These are phyloP conservation scores for Solanum raphanifolium DNA, from an alignment of 257 asterid species.

Conservation along the genomic window DNA sequence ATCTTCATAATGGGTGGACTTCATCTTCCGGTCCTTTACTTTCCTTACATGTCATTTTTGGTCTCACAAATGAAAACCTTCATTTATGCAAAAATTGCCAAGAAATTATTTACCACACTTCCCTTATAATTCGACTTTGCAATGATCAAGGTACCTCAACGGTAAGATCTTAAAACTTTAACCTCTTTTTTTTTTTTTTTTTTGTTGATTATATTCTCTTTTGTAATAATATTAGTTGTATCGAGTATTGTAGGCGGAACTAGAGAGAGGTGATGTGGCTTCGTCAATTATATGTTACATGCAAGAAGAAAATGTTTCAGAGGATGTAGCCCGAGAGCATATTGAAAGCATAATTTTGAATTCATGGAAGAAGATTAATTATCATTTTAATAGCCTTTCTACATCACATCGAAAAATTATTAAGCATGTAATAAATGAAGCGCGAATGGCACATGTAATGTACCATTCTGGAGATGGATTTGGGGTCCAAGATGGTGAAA, in stretches of 20 bases:
- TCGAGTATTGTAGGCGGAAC: constrained; percentile 29
- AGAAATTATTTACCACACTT: constrained; percentile 22
- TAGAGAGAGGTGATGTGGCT: constrained; percentile 54
- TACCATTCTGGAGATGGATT: constrained; percentile 53
- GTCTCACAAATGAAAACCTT: constrained; percentile 11
- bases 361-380: constrained; percentile 37
- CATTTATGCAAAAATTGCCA: constrained; percentile 7
- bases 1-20: constrained; percentile 42
- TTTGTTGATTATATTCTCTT: neutral
- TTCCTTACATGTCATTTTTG: constrained; percentile 26
- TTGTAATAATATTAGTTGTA: neutral
- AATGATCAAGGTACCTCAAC: constrained; percentile 52
- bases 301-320: constrained; percentile 36
- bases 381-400: neutral
- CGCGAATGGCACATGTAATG: constrained; percentile 26
- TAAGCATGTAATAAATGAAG: constrained; percentile 25
- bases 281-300: constrained; percentile 52
- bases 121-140: constrained; percentile 45
- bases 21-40: constrained; percentile 39
- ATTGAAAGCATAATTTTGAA: constrained; percentile 5
- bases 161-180: constrained; percentile 16
- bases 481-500: constrained; percentile 37
- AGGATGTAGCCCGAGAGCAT: constrained; percentile 31
- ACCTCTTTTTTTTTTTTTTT: neutral
- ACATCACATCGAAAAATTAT: neutral